Conservation (phyloP, 805 yeast species). For the Ogataea glucozyma region DNA sequence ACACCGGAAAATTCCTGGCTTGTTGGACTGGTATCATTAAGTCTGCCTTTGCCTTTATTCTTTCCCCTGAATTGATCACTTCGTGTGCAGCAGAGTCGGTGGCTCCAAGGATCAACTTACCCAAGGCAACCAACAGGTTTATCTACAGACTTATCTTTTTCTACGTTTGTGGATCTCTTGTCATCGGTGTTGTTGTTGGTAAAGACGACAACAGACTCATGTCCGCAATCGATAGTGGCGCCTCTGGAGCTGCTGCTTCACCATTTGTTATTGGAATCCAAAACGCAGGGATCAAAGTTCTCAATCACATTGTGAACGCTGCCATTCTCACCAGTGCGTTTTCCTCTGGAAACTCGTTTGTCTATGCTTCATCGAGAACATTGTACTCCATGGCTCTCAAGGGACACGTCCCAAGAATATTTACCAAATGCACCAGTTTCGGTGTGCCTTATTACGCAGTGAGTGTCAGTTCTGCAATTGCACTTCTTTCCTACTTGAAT, state of each 20-base stretch:
- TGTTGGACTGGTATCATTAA: constrained; percentile 63
- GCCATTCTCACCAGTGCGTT: constrained; percentile 54
- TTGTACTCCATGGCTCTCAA: constrained; percentile 70
- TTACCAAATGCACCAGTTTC: constrained; percentile 56
- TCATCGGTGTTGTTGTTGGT: constrained; percentile 52
- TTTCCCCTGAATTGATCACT: constrained; percentile 36
- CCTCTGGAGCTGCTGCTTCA: constrained; percentile 69
- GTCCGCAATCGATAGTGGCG: constrained; percentile 48
- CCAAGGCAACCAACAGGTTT: constrained; percentile 36
- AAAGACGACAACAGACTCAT: constrained; percentile 43
- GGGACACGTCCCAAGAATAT: constrained; percentile 69
- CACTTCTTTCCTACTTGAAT: constrained; percentile 66
- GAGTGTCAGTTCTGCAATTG: constrained; percentile 46
- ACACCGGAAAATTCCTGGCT: constrained; percentile 63
- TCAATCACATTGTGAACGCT: constrained; percentile 79
- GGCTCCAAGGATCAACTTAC: constrained; percentile 35
- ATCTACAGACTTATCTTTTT: constrained; percentile 35
- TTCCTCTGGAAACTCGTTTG: constrained; percentile 74
- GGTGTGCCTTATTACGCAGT: constrained; percentile 71
- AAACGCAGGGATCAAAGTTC: constrained; percentile 61
- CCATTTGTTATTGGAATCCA: constrained; percentile 86
- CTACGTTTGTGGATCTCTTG: constrained; percentile 37
- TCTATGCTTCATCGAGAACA: constrained; percentile 74
- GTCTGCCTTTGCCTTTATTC: constrained; percentile 66
- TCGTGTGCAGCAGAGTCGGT: constrained; percentile 36